Base-by-base conservation (phyloP, 2,329 filamentous ascomycete genomes). In the Paecilomyces niveus region DNA sequence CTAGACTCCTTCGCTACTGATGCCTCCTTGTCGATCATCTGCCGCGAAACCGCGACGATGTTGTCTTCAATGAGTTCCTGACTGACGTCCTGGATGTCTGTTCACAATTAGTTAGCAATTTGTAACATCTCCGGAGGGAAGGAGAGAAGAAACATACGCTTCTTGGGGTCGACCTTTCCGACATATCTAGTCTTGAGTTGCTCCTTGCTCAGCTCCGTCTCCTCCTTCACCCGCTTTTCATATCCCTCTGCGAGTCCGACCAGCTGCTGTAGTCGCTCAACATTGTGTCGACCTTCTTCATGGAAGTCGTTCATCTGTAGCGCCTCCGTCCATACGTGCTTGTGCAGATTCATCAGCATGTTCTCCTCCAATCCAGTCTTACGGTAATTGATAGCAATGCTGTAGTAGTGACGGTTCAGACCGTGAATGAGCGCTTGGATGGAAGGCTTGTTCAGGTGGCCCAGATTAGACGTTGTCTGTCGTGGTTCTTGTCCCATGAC, bases 301-400 rank as follows among this genome's bases (percentile, higher is more conserved):
- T 87, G 85, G 83, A 99, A 99, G 76, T 97, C 92, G 61, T 93
- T 90, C 92, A 99, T 97, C 73, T 96, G 86, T 64, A 99, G 77
- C 4, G 93, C 94, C 76, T 99, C 94, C 0, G 95, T 99, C 94
- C 94, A 99, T 52, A 97, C 92, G 67, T 97, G 94, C 83, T 99
- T 99, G 84, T 99, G 94, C 65, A 99, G 81, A 74, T 99, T 99
- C 95, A 99, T 99, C 69, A 99, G 78, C 94, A 99, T 99, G 77
- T 96, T 97, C 82, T 99, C 95, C 75, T 99, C 94, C 55, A 99
- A 81, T 0, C 91, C 93, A 0, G 93, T 96, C 82, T 99, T 99
- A 72, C 93, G 85, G 78, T 99, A 99, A 78, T 97, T 92, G 80
- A 99, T 97, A 60, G 86, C 93, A 72, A 99, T 99, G 68, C 91